Conservation (phyloP, 345 rosid species). For the Populus nigra region DNA sequence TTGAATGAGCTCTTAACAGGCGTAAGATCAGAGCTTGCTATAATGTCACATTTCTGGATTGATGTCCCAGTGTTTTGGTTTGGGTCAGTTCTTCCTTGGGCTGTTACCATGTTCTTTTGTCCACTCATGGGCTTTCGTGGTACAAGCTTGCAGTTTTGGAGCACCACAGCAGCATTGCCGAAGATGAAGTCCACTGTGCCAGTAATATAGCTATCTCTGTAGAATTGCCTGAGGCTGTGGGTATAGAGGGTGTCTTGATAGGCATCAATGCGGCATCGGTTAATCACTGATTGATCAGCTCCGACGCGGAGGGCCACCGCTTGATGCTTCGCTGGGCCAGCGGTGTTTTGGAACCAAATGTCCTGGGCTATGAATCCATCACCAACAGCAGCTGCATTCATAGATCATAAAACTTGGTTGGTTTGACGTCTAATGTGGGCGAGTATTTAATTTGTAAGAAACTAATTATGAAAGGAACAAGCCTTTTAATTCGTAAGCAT, state of each 20-base stretch:
- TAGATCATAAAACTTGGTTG: not conserved
- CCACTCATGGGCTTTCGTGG: slow-evolving; percentile 17
- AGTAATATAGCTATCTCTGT: slow-evolving; percentile 3
- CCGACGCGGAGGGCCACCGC: slow-evolving; percentile 16
- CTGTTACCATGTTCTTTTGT: slow-evolving; percentile 19
- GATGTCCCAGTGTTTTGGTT: slow-evolving; percentile 20
- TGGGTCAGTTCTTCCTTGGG: slow-evolving; percentile 24
- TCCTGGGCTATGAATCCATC: slow-evolving; percentile 27
- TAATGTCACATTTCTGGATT: slow-evolving; percentile 10
- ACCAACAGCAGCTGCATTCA: slow-evolving; percentile 16
- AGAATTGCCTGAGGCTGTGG: slow-evolving; percentile 16
- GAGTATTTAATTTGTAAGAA: too few relatives aligned
- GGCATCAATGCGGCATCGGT: slow-evolving; percentile 14
- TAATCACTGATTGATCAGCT: slow-evolving; percentile 14
- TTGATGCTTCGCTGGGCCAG: slow-evolving; percentile 19
- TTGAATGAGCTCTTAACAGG: slow-evolving; percentile 9
- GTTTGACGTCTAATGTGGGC: not conserved
- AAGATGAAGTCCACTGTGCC: slow-evolving; percentile 17
- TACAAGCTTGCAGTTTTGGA: slow-evolving; percentile 11
- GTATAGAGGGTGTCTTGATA: slow-evolving; percentile 18
- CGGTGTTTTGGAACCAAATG: slow-evolving; percentile 16
- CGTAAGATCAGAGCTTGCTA: slow-evolving; percentile 11
- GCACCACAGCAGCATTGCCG: slow-evolving; percentile 20
- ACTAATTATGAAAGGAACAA: too few relatives aligned
- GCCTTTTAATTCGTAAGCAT: too few relatives aligned